Evolutionary conservation across 2,329 filamentous ascomycete species (phyloP), one percentile per base, ranked within the genome.

Genomic region (Talaromyces funiculosus): DNA sequence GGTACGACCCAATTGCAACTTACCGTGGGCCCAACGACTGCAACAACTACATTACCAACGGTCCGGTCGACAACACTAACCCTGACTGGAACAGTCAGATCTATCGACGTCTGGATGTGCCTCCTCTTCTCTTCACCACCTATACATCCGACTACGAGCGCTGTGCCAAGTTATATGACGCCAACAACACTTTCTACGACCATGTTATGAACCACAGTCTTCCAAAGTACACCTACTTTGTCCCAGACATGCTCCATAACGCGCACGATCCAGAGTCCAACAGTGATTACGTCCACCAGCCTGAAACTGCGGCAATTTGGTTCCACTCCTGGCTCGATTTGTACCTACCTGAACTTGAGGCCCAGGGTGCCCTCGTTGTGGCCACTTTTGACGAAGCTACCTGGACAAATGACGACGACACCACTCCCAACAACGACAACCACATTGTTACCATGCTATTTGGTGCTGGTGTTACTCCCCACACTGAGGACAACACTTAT

Each of bases 351-450:
- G 57, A 64, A 26, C 55, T 65, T 3, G 57, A 61, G 26, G 55
- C 42, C 9, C 64, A 65, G 51, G 64, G 63, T 38, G 64, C 64
- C n/a, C 54, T 65, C 12, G 63, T 65, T 5, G 61, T 65, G 8
- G 63, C 63, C 9, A 64, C 60, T 14, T 64, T 62, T 16, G 64
- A 65, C 55, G 64, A 65, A 40, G 64, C 64, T 20, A 65, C 64
- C 45, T 65, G 63, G 64, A 22, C 16, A 53, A 64, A 61, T 24
- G 64, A 65, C 18, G 31, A 53, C 20, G 64, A 64, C 47, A 2
- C 7, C n/a, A 18, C 4, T 16, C 63, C 62, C 20, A 64, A 64
- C 57, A 64, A 64, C 22, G 37, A 64, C 33, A 64, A 64, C 22
- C 49, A 59, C 35, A 62, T 64, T 18, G 62, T 33, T 6, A 64